Base-by-base conservation (phyloP, 441 rosid species). In the Adansonia madagascariensis region DNA sequence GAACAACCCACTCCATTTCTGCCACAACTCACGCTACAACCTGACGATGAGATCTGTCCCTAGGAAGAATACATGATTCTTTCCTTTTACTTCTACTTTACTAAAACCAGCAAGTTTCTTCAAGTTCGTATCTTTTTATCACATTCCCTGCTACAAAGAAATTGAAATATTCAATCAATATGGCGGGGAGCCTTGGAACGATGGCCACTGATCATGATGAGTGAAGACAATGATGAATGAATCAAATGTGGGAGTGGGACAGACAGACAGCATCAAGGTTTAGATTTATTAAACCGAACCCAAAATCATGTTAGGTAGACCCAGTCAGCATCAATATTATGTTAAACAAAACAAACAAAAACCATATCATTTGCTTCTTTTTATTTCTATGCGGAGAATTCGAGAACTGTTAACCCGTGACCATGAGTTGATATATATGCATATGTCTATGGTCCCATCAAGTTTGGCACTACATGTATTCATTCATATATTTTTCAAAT, bases 51-150 rank as follows among this genome's bases (percentile, higher is more conserved):
- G 81, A 76, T 77, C 80, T 80, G 71, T 86, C 57, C 84, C 76
- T 0, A 64, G 82, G 47, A 74, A 81, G 83, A 86, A 82, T 46
- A 84, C 76, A 77, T 67, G 81, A 53, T 57, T 78, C 76, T 74
- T 79, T 59, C 84, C 85, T 62, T 79, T 67, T 22, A 77, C 86
- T 80, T 83, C 86, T 61, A 84, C 81, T 72, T 78, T 80, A 77
- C 86, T 84, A 75, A 78, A 80, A 31, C 85, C 84, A 0, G 84
- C 83, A 52, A 80, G 79, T 78, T 84, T 82, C 85, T 73, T 82
- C 77, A 78, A 83, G 15, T 70, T 72, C 76, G 69, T 78, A 59
- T 83, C 84, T 27, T 72, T 81, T 85, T 85, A 83, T 83, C 80
- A 72, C 79, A 78, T 82, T 82, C 84, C 88, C 77, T 44, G 83